These are phyloP conservation scores for Colletotrichum sp. DNA, from an alignment of 2,329 filamentous ascomycete species.

Conservation along the genomic window DNA sequence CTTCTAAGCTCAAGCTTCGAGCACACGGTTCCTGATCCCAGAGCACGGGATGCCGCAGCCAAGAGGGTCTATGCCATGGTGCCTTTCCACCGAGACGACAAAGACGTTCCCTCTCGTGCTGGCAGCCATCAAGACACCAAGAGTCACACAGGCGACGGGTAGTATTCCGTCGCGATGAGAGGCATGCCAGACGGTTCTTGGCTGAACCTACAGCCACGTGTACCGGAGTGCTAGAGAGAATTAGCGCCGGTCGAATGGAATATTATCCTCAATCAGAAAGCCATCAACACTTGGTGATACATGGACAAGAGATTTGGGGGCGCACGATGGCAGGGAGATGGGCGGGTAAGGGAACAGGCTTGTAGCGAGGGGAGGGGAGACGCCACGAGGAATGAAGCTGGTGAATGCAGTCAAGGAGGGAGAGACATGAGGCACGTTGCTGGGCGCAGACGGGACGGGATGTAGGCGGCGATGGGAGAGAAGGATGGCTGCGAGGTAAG, in stretches of 20 bases:
- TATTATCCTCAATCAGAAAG: not conserved
- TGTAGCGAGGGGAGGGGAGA: not conserved
- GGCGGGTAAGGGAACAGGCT: not conserved
- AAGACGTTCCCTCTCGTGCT: not conserved
- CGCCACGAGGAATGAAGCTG: conserved; percentile 17
- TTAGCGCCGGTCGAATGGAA: conserved; percentile 21
- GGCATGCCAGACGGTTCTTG: not conserved
- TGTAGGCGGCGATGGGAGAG: not conserved
- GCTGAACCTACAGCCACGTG: conserved; percentile 16
- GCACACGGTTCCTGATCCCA: not conserved
- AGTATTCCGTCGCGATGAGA: not conserved
- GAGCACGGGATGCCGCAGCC: conserved; percentile 1
- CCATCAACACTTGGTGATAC: not conserved
- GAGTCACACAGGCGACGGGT: not conserved
- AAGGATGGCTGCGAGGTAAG: not conserved
- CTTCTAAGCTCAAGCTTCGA: not conserved
- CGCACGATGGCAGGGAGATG: not conserved
- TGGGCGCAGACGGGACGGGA: not conserved
- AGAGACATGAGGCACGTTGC: not conserved
- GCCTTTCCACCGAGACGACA: conserved; percentile 4
- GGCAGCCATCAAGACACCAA: not conserved
- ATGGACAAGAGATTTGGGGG: not conserved
- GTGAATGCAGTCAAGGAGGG: not conserved
- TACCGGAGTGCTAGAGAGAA: not conserved
- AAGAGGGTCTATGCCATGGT: conserved; percentile 8